phyloP scores from a whole-genome alignment of 768 basidiomycete species.

The Leccinum rimulosum region DNA sequence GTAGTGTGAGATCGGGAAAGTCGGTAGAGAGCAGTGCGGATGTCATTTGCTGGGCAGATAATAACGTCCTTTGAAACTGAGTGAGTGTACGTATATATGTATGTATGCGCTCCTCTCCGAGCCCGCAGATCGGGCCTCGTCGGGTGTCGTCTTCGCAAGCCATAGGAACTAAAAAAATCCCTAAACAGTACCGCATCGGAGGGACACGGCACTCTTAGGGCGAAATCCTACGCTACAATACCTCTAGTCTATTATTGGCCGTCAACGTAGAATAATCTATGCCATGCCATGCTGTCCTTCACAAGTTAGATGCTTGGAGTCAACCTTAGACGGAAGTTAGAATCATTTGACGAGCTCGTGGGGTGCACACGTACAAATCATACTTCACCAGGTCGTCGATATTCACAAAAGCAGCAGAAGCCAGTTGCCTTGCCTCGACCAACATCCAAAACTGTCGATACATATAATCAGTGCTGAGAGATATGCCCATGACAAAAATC shows the following conservation, averaged over 20 bases:
- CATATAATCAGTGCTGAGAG: not conserved
- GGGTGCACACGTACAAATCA: conserved; percentile 63
- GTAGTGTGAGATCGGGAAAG: conserved; percentile 58
- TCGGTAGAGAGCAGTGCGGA: conserved; percentile 51
- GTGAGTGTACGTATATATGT: not conserved
- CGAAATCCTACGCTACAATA: conserved; percentile 20
- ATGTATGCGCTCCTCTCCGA: not conserved
- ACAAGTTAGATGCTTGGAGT: conserved; percentile 42
- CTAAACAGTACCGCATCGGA: conserved; percentile 9
- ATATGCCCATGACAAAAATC: conserved; percentile 15
- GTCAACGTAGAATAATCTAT: conserved; percentile 15
- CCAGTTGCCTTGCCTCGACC: conserved; percentile 89
- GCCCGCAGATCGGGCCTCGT: not conserved
- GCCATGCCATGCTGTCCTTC: not conserved
- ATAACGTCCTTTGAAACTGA: not conserved
- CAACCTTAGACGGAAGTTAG: conserved; percentile 40
- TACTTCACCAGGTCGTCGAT: conserved; percentile 86
- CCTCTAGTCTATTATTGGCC: conserved; percentile 7
- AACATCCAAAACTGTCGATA: conserved; percentile 78
- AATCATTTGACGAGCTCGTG: not conserved
- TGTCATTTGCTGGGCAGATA: conserved; percentile 18
- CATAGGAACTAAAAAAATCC: not conserved
- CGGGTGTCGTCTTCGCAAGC: not conserved
- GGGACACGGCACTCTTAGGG: conserved; percentile 5
- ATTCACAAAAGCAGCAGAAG: conserved; percentile 72